Conservation (phyloP, 2,329 filamentous ascomycete genomes). For the Penicillium palitans region DNA sequence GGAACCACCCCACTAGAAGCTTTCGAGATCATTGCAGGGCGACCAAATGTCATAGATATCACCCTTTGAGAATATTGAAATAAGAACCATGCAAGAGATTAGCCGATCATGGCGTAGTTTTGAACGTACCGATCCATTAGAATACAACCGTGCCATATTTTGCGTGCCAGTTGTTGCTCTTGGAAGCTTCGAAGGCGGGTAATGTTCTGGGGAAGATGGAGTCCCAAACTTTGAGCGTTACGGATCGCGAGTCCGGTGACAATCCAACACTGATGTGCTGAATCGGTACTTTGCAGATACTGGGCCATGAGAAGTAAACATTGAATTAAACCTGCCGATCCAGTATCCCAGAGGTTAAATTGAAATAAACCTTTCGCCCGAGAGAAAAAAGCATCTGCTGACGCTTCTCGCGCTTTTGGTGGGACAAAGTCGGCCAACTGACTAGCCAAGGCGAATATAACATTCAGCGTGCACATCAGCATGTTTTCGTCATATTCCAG, state of each 20-base stretch:
- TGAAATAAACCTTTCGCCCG: constrained; percentile 47
- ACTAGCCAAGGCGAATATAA: constrained; percentile 50
- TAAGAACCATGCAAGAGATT: not conserved
- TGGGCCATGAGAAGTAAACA: constrained; percentile 51
- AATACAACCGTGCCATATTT: constrained; percentile 41
- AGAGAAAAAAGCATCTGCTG: constrained; percentile 46
- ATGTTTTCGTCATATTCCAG: constrained; percentile 44
- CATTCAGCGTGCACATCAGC: constrained; percentile 49
- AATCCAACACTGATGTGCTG: constrained; percentile 53
- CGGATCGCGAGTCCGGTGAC: constrained; percentile 49
- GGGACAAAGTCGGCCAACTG: constrained; percentile 47
- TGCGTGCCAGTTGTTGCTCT: constrained; percentile 33
- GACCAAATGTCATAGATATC: constrained; percentile 42
- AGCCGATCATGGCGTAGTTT: not conserved
- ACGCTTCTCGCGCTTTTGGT: constrained; percentile 42
- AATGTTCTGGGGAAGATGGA: constrained; percentile 47
- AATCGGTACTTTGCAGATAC: constrained; percentile 52
- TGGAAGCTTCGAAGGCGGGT: constrained; percentile 25
- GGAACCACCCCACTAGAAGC: constrained; percentile 29
- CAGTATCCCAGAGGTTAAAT: constrained; percentile 46
- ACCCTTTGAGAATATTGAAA: constrained; percentile 23
- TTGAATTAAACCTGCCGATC: constrained; percentile 49
- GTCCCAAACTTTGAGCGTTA: constrained; percentile 50
- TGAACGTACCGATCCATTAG: constrained; percentile 37
- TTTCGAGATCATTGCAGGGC: constrained; percentile 39